These are phyloP conservation scores for Paecilomyces formosus DNA, from an alignment of 2,329 filamentous ascomycete species.

Conservation along the genomic window DNA sequence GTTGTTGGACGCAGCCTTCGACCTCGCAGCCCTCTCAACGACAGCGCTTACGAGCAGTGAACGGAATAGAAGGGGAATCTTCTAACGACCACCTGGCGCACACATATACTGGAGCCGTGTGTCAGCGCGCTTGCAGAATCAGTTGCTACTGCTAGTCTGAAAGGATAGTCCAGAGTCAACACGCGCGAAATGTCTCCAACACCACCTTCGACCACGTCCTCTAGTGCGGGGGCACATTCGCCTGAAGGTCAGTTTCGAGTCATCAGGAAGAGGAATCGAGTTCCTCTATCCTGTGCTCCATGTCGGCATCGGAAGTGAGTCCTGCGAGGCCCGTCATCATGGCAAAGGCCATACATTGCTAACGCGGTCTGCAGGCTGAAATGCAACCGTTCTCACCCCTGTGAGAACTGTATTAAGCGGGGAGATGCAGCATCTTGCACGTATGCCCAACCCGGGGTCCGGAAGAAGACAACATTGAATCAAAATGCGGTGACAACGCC, in stretches of 20 bases:
- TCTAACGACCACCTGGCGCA: background rate
- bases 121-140: background rate
- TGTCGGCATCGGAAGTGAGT: constrained; percentile 85
- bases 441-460: constrained; percentile 62
- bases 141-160: background rate
- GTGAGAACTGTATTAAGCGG: constrained; percentile 89
- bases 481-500: constrained; percentile 57
- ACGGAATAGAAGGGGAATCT: background rate
- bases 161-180: background rate
- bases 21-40: background rate
- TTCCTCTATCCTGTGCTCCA: constrained; percentile 84
- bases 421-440: constrained; percentile 74
- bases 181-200: constrained; percentile 30
- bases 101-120: background rate
- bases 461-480: constrained; percentile 59
- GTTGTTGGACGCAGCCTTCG: background rate
- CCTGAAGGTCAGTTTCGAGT: constrained; percentile 82
- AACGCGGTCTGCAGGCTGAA: constrained; percentile 54
- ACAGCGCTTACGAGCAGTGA: background rate
- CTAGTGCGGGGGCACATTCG: constrained; percentile 64
- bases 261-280: constrained; percentile 83
- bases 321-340: background rate
- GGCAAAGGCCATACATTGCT: constrained; percentile 9
- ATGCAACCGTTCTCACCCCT: constrained; percentile 86
- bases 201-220: constrained; percentile 57